These are phyloP conservation scores for Ricinus communis DNA, from an alignment of 345 rosid species.

Conservation along the genomic window DNA sequence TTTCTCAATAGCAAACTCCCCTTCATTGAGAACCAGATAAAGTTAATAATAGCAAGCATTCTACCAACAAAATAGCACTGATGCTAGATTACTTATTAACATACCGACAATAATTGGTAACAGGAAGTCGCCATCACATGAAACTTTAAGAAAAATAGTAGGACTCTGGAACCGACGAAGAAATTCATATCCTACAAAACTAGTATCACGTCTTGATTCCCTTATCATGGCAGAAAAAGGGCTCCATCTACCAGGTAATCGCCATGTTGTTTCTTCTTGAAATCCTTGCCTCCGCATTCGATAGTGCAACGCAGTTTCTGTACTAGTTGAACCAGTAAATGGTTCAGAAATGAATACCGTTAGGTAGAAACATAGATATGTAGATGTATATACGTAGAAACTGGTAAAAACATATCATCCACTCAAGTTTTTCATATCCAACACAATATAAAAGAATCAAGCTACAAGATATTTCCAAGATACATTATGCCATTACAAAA, in stretches of 20 bases:
- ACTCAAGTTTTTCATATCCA: background rate
- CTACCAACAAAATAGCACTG: background rate
- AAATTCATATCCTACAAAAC: slow-evolving; percentile 48
- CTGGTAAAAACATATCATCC: background rate
- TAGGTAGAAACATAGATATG: background rate
- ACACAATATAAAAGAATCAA: background rate
- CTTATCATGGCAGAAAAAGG: background rate
- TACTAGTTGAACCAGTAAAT: slow-evolving; percentile 3
- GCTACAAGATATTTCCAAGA: background rate
- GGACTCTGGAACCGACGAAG: slow-evolving; percentile 71
- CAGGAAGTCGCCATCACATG: slow-evolving; percentile 80
- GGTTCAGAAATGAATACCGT: background rate
- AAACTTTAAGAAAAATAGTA: slow-evolving; percentile 81
- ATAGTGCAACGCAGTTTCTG: slow-evolving; percentile 56
- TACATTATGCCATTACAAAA: background rate
- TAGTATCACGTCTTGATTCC: slow-evolving; percentile 33
- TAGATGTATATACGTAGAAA: too few relatives aligned
- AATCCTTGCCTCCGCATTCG: slow-evolving; percentile 49
- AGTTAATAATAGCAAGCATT: slow-evolving; percentile 16
- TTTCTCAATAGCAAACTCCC: slow-evolving; percentile 70
- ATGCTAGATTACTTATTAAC: background rate
- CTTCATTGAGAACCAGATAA: slow-evolving; percentile 35
- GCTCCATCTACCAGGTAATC: slow-evolving; percentile 23
- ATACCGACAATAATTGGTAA: slow-evolving; percentile 75
- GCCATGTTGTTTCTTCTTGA: slow-evolving; percentile 38